Evolutionary conservation across 352 stramenopile genomes (phyloP).

Genomic region (Globisporangium canariense): DNA sequence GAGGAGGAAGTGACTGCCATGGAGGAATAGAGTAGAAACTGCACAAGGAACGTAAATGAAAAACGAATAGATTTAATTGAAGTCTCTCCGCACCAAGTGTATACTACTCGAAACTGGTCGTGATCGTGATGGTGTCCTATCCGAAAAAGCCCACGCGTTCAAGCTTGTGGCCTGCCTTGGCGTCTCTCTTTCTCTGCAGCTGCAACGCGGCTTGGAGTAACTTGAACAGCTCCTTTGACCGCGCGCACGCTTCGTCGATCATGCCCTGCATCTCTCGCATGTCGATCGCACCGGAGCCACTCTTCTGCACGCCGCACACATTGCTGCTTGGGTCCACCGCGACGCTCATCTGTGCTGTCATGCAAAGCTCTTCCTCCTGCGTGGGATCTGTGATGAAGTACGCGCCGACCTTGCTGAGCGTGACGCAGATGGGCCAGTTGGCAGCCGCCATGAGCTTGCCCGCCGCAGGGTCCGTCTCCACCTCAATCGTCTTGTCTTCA

Average conservation of each 20-base stretch:
- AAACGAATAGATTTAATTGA: not conserved
- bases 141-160: conserved; percentile 71
- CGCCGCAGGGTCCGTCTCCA: conserved; percentile 64
- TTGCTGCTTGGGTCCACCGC: conserved; percentile 53
- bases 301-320: conserved; percentile 78
- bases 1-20: conserved; percentile 27
- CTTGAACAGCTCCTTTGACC: conserved; percentile 64
- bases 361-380: conserved; percentile 78
- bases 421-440: conserved; percentile 72
- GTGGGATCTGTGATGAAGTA: conserved; percentile 65
- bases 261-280: conserved; percentile 79
- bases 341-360: conserved; percentile 69
- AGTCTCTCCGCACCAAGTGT: not conserved
- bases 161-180: conserved; percentile 36
- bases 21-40: conserved; percentile 29
- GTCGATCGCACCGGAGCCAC: conserved; percentile 57
- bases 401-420: conserved; percentile 68
- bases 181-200: conserved; percentile 49
- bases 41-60: not conserved
- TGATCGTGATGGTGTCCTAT: conserved; percentile 13
- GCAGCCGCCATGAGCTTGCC: conserved; percentile 48
- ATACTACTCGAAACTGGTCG: too few relatives aligned
- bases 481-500: conserved; percentile 74
- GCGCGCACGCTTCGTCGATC: conserved; percentile 65
- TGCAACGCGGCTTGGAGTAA: conserved; percentile 44